phyloP scores from a whole-genome alignment of 1,284 basidiomycete species.

The Ceraceosorus guamensis region DNA sequence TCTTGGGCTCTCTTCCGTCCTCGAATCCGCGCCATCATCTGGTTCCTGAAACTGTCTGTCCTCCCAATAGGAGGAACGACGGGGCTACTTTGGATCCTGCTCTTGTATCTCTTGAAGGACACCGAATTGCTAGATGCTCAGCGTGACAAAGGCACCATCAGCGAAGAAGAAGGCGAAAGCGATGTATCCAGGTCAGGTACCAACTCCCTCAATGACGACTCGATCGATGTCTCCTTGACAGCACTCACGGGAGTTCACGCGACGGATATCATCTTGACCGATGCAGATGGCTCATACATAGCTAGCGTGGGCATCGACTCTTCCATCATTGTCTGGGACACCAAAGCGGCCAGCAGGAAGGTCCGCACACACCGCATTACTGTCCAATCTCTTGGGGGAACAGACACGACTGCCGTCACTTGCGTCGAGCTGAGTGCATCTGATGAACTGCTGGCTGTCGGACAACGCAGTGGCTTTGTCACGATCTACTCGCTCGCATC shows the following conservation, averaged over 20 bases:
- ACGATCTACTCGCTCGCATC: too few relatives aligned
- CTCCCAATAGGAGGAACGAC: constrained; percentile 76
- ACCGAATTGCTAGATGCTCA: constrained; percentile 83
- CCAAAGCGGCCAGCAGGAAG: too few relatives aligned
- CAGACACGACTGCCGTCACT: too few relatives aligned
- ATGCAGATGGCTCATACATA: constrained; percentile 61
- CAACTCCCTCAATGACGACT: constrained; percentile 44
- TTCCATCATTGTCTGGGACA: constrained; percentile 17
- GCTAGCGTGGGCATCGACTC: constrained; percentile 68
- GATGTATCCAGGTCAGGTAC: constrained; percentile 11
- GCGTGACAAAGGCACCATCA: constrained; percentile 51
- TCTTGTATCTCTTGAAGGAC: constrained; percentile 85
- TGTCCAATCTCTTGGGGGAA: too few relatives aligned
- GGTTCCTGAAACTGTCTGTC: constrained; percentile 72
- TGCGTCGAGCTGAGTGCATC: too few relatives aligned
- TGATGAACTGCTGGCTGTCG: too few relatives aligned
- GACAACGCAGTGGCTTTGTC: too few relatives aligned
- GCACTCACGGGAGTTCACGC: constrained; percentile 68
- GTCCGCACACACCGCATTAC: too few relatives aligned
- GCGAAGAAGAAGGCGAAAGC: constrained; percentile 2
- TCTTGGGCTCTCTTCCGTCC: constrained; percentile 47
- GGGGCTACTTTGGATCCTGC: constrained; percentile 64
- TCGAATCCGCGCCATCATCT: constrained; percentile 55
- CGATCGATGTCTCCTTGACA: constrained; percentile 53
- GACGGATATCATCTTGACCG: constrained; percentile 74